phyloP scores from a whole-genome alignment of 805 yeast genomes.

The Monosporozyma servazzii region DNA sequence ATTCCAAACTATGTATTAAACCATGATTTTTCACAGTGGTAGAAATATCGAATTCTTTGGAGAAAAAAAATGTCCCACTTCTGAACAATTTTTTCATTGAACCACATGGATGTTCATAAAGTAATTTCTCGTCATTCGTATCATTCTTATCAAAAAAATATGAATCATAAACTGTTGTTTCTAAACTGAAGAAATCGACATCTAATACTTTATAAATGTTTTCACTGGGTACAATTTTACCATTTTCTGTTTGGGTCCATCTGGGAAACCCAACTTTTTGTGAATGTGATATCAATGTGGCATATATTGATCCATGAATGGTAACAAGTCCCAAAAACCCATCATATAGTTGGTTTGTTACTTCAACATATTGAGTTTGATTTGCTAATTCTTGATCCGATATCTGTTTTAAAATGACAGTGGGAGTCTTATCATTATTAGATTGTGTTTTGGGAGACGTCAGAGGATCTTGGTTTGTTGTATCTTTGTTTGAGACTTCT shows the following conservation, averaged over 20 bases:
- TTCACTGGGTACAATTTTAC: slow-evolving; percentile 34
- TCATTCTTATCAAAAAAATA: slow-evolving; percentile 20
- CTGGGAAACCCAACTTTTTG: slow-evolving; percentile 52
- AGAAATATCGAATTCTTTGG: slow-evolving; percentile 84
- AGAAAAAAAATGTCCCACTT: slow-evolving; percentile 82
- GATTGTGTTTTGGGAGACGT: slow-evolving; percentile 5
- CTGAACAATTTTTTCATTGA: slow-evolving; percentile 62
- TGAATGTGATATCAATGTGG: slow-evolving; percentile 48
- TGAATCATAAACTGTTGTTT: slow-evolving; percentile 44
- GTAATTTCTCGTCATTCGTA: slow-evolving; percentile 25
- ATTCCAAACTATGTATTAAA: slow-evolving; percentile 31
- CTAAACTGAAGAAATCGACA: slow-evolving; percentile 58
- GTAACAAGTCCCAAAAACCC: slow-evolving; percentile 58
- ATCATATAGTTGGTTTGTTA: slow-evolving; percentile 29
- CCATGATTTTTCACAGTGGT: slow-evolving; percentile 69
- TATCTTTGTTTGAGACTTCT: slow-evolving; percentile 13
- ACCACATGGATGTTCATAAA: slow-evolving; percentile 68
- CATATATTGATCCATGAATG: slow-evolving; percentile 44
- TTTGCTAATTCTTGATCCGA: slow-evolving; percentile 32
- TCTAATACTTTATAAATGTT: slow-evolving; percentile 45
- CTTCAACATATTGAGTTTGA: slow-evolving; percentile 34
- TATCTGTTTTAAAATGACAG: slow-evolving; percentile 47
- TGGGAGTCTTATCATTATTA: slow-evolving; percentile 15
- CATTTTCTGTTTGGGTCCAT: slow-evolving; percentile 17
- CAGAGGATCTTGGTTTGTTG: slow-evolving; percentile 6